Conservation (phyloP, 2,329 filamentous ascomycete species). For the Aspergillus sergii region DNA sequence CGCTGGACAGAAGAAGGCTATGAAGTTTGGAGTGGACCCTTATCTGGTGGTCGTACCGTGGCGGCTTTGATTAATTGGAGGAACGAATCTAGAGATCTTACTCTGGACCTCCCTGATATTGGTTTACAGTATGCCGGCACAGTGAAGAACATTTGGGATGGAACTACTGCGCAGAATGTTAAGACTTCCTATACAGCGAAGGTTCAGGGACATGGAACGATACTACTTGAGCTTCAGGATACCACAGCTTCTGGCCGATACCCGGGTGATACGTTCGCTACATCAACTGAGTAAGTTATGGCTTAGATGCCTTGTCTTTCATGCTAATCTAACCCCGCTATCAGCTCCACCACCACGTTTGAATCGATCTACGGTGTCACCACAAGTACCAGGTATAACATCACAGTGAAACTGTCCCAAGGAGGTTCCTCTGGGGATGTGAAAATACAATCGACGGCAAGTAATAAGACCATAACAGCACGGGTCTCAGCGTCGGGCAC, state of each 20-base stretch:
- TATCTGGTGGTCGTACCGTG: constrained; percentile 49
- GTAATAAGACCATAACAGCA: not conserved
- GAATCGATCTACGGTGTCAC: constrained; percentile 32
- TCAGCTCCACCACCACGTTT: constrained; percentile 19
- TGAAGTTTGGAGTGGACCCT: constrained; percentile 55
- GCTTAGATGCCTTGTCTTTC: not conserved
- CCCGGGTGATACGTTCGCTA: constrained; percentile 18
- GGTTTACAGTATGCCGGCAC: constrained; percentile 44
- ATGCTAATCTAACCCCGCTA: not conserved
- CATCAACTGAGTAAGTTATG: constrained; percentile 18
- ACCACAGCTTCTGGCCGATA: constrained; percentile 28
- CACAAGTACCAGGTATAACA: constrained; percentile 27
- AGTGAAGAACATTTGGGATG: constrained; percentile 35
- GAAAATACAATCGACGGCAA: constrained; percentile 13
- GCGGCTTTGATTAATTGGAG: constrained; percentile 56
- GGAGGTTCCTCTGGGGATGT: not conserved
- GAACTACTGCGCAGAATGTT: constrained; percentile 19
- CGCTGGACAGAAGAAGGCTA: constrained; percentile 53
- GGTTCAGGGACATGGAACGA: constrained; percentile 32
- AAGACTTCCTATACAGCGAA: constrained; percentile 29
- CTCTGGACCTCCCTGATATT: constrained; percentile 45
- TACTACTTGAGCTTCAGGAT: constrained; percentile 33
- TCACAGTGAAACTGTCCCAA: constrained; percentile 23
- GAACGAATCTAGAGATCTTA: constrained; percentile 46
- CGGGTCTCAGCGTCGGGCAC: constrained; percentile 12